phyloP scores from a whole-genome alignment of 805 yeast species.

The Candida germanica region DNA sequence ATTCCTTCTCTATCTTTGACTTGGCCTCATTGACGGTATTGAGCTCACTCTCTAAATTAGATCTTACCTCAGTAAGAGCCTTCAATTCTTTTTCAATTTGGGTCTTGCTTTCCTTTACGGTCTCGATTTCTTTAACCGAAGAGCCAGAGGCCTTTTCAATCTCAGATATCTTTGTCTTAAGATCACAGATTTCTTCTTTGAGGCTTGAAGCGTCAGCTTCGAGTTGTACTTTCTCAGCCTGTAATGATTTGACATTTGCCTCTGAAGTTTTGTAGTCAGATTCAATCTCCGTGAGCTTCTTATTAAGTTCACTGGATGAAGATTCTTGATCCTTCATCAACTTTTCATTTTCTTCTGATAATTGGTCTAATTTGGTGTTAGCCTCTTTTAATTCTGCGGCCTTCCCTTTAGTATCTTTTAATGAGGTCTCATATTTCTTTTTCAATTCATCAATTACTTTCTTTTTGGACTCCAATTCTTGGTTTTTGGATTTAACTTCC shows the following conservation, averaged over 20 bases:
- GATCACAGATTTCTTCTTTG: no score
- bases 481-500: background rate
- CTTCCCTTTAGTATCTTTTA: background rate
- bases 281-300: background rate
- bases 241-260: background rate
- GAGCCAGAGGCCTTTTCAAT: slow-evolving; percentile 1
- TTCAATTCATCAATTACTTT: background rate
- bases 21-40: background rate
- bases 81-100: no score
- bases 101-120: no score
- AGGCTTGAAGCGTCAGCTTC: background rate
- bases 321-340: no score
- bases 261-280: background rate
- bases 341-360: slow-evolving; percentile 1
- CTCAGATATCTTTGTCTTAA: background rate
- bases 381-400: background rate
- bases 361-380: background rate
- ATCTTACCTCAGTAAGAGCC: no score
- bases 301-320: background rate
- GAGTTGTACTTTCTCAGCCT: background rate
- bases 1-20: background rate
- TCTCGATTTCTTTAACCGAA: no score
- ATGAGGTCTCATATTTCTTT: background rate
- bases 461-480: background rate
- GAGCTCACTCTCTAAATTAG: no score